Percentiles rank a stretch among this genome's conserved stretches.
Conservation (phyloP, 495 filamentous ascomycete genomes). For the Neurospora sp. region DNA sequence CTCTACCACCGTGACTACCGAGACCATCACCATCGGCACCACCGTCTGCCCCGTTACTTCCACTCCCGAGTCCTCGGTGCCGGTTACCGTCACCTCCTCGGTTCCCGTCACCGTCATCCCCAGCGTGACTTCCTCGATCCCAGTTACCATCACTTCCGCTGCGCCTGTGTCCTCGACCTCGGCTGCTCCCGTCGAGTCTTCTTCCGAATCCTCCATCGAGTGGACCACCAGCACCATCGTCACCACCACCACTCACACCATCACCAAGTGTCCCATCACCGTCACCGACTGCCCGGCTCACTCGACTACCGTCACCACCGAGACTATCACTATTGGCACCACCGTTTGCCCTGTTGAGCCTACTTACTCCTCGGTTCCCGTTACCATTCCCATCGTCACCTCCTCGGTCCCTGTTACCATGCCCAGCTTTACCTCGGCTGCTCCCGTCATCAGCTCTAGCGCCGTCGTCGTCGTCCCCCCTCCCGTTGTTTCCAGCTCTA, state of each 20-base stretch:
- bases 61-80: not conserved
- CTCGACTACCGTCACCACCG: constrained; percentile 41
- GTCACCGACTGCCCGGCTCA: constrained; percentile 48
- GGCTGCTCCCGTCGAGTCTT: not conserved
- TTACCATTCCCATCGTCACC: not conserved
- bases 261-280: constrained; percentile 44
- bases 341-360: constrained; percentile 46
- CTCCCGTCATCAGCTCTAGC: not conserved
- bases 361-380: constrained; percentile 1
- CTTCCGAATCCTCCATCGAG: constrained; percentile 3
- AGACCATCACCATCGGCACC: constrained; percentile 45
- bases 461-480: not conserved
- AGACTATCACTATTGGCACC: constrained; percentile 45
- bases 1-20: constrained; percentile 41
- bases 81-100: not conserved
- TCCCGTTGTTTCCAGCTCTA: not conserved
- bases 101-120: not conserved
- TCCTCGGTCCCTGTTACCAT: not conserved
- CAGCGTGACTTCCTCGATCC: not conserved
- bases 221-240: constrained; percentile 48
- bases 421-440: not conserved
- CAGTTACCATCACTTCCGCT: not conserved
- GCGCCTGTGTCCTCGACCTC: not conserved
- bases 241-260: constrained; percentile 46
- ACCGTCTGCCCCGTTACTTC: constrained; percentile 33